A percentile compares a stretch with the other conserved stretches of the same genome.
Conservation (phyloP, 352 stramenopile species). For the Globisporangium emineosum region DNA sequence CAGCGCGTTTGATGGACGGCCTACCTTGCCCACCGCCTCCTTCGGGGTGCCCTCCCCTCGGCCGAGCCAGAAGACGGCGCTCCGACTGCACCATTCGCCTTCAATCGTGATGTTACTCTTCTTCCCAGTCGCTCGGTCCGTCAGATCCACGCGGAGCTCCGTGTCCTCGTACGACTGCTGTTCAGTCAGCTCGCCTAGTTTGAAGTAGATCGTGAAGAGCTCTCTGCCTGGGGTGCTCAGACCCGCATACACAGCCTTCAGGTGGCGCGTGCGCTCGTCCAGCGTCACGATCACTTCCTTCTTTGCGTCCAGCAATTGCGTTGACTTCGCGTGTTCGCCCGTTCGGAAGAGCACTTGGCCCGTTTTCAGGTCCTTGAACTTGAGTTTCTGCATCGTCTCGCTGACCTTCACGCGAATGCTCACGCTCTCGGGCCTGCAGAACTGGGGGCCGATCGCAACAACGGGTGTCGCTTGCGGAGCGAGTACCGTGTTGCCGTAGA, state of each 20-base stretch:
- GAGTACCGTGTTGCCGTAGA: too few species aligned
- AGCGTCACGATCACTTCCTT: conserved; percentile 3
- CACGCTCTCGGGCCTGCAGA: not conserved
- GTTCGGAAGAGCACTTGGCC: not conserved
- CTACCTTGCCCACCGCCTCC: not conserved
- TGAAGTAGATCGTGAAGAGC: conserved; percentile 9
- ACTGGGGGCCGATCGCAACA: not conserved
- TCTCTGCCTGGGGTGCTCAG: not conserved
- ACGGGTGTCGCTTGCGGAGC: too few species aligned
- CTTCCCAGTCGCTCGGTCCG: not conserved
- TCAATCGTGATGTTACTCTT: conserved; percentile 4
- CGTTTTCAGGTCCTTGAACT: not conserved
- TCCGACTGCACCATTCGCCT: not conserved
- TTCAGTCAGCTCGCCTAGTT: not conserved
- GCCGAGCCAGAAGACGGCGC: conserved; percentile 1
- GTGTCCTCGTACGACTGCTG: not conserved
- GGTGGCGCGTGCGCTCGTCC: not conserved
- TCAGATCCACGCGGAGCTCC: conserved; percentile 1
- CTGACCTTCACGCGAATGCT: conserved; percentile 3
- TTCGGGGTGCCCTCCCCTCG: not conserved
- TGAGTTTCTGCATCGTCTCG: not conserved
- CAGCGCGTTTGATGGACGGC: not conserved
- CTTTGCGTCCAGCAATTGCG: not conserved
- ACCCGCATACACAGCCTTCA: not conserved
- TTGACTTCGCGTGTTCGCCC: not conserved